Conservation (phyloP, 805 yeast species). For the Metschnikowia bowlesiae region DNA sequence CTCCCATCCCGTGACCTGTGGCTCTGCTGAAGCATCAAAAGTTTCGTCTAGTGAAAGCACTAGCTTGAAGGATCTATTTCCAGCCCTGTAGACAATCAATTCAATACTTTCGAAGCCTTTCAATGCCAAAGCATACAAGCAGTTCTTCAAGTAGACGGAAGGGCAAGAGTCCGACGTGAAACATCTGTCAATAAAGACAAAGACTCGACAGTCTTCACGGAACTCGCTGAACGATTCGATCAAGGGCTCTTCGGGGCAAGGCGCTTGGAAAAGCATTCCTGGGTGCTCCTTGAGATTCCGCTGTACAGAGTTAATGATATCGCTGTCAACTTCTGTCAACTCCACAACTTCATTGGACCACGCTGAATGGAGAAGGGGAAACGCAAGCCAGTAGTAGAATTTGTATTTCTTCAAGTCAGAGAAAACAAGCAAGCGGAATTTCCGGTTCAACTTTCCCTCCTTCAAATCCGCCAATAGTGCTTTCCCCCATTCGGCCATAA, state of each 20-base stretch:
- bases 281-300: neutral
- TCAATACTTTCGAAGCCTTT: constrained; percentile 19
- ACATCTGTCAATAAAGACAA: constrained; percentile 33
- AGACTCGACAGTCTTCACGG: constrained; percentile 9
- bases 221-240: neutral
- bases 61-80: constrained; percentile 15
- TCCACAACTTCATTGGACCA: constrained; percentile 36
- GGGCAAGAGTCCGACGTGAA: constrained; percentile 29
- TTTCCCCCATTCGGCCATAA: constrained; percentile 43
- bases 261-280: neutral
- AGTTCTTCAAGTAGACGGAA: constrained; percentile 55
- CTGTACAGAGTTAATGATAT: neutral
- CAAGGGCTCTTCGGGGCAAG: neutral
- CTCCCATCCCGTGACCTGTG: constrained; percentile 84
- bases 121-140: constrained; percentile 44
- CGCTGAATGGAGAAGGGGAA: constrained; percentile 56
- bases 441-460: constrained; percentile 29
- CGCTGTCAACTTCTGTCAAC: neutral
- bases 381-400: constrained; percentile 86
- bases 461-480: constrained; percentile 13
- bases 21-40: constrained; percentile 14
- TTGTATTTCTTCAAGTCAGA: constrained; percentile 87
- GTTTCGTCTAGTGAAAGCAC: constrained; percentile 15
- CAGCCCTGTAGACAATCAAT: constrained; percentile 24
- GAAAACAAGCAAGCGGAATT: constrained; percentile 50